A percentile compares a stretch with the other conserved stretches of the same genome.
These are phyloP conservation scores for Boechera divaricarpa DNA, from an alignment of 345 rosid species.

Conservation along the genomic window DNA sequence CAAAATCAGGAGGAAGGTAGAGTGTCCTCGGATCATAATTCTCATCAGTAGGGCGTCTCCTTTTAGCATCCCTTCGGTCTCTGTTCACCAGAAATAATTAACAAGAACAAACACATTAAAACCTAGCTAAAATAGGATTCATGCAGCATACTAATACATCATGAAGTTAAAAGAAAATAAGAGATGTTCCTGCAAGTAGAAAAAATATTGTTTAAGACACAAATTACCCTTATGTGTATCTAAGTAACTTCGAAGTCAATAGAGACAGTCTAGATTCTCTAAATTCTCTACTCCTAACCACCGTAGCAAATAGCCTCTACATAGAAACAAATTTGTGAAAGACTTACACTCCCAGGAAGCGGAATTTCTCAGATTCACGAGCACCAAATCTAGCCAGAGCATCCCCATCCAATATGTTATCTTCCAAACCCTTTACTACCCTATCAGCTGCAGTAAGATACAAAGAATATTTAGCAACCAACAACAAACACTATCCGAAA, in stretches of 20 bases:
- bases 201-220: not conserved
- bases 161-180: slow-evolving; percentile 3
- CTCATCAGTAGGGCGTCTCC: slow-evolving; percentile 72
- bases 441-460: slow-evolving; percentile 56
- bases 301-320: slow-evolving; percentile 15
- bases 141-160: not conserved
- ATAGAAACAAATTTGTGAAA: slow-evolving; percentile 33
- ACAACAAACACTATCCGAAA: slow-evolving; percentile 11
- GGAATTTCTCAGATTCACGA: slow-evolving; percentile 78
- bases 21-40: slow-evolving; percentile 85
- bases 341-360: slow-evolving; percentile 82
- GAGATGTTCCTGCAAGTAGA: slow-evolving; percentile 8
- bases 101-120: slow-evolving; percentile 20
- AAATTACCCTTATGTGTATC: slow-evolving; percentile 16
- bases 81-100: slow-evolving; percentile 49
- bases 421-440: slow-evolving; percentile 48
- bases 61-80: slow-evolving; percentile 67
- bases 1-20: slow-evolving; percentile 86
- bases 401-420: slow-evolving; percentile 55
- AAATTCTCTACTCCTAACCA: slow-evolving; percentile 24
- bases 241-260: not conserved
- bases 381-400: slow-evolving; percentile 65
- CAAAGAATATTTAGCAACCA: slow-evolving; percentile 34
- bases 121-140: not conserved
- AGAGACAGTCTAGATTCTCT: not conserved